Evolutionary conservation across 2,329 filamentous ascomycete genomes (phyloP), one percentile per base, ranked within the genome.

Genomic region (Ceratocystis alfenasii): DNA sequence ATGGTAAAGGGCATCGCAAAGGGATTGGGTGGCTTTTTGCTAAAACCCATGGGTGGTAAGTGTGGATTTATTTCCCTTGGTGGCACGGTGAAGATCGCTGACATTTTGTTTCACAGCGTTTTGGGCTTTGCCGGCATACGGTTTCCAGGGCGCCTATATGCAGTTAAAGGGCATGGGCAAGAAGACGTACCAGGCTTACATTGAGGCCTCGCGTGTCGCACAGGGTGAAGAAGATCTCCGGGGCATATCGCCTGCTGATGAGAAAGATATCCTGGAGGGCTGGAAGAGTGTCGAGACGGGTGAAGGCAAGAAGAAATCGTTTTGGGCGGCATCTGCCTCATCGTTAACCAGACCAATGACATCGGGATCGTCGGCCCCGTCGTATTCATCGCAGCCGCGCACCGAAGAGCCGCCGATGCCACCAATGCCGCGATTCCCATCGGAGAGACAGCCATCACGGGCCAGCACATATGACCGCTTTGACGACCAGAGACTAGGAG

Each of bases 1-100:
- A 79, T 92, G 6, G 72, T 91, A 12, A 93, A 92, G 73, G 89
- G 89, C 0, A 79, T 95, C 57, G 90, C 87, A 0, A 94, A 90
- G 72, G 92, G 90, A 0, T 82, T 95, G 48, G 90, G 89, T 3
- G 92, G 92, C 0, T 74, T 95, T 1, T 79, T 94, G 1, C 76
- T 94, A 22, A 95, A 95, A 73, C 88, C 90, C n/a, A 83, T 86
- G 6, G 66, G 89, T 67, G 90, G 85, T 85, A 74, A 75, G 81
- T 75, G 81, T 75, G 17, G 17, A 59, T 65, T 33, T 28, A 20
- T 64, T 33, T 28, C 20, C 0, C 36, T 41, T 41, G 36, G 10
- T 45, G 62, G 46, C 17, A 30, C 12, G 55, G 22, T 12, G 22
- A 28, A 22, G 36, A n/a, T 46, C 45, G 44, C 44, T 66, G 44